These are phyloP conservation scores for Salix caprea DNA, from an alignment of 345 rosid genomes.

Conservation along the genomic window DNA sequence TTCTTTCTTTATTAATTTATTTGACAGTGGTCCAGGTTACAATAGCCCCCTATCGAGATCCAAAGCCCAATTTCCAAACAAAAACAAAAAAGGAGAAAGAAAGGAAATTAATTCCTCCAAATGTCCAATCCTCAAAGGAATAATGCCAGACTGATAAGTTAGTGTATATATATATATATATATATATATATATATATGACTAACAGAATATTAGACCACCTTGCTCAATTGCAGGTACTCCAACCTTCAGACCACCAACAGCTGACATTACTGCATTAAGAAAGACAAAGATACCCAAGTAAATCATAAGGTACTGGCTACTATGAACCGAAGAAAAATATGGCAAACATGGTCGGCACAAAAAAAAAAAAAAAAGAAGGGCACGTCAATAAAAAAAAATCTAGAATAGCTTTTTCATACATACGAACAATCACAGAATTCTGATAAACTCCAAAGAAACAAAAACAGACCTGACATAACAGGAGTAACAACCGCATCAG, in stretches of 20 bases:
- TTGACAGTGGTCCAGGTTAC: neutral
- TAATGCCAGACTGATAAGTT: neutral
- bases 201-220: constrained; percentile 36
- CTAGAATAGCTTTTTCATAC: neutral
- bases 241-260: constrained; percentile 93
- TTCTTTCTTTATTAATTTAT: neutral
- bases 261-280: constrained; percentile 82
- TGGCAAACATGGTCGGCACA: neutral
- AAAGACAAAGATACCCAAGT: constrained; percentile 12
- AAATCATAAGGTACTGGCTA: neutral
- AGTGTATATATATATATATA: no score
- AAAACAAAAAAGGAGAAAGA: neutral
- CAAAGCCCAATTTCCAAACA: neutral
- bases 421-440: neutral
- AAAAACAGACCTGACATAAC: constrained; percentile 95
- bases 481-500: constrained; percentile 95
- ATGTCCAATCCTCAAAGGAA: neutral
- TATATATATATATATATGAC: neutral
- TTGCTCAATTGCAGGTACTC: constrained; percentile 63
- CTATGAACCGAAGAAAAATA: constrained; percentile 2
- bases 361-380: neutral
- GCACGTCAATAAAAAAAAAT: neutral
- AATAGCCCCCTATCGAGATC: neutral
- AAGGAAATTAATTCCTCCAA: neutral
- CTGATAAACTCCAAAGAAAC: neutral